Conservation (phyloP, 2,329 filamentous ascomycete species). For the Penicillium sp. region DNA sequence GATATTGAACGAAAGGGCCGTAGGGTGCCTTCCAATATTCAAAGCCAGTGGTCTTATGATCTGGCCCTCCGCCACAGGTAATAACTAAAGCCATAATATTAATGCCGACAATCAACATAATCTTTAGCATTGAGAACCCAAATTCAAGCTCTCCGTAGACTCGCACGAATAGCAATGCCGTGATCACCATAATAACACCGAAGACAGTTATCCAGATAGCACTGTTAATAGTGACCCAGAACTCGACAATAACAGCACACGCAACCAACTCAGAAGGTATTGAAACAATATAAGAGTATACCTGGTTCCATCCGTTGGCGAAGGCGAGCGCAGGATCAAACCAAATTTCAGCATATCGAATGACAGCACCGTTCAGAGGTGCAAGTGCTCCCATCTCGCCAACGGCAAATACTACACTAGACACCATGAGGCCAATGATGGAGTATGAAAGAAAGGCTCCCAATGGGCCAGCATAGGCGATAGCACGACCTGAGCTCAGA, state of each 20-base stretch:
- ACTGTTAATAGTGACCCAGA: constrained; percentile 55
- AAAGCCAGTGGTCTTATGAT: constrained; percentile 41
- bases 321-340: constrained; percentile 43
- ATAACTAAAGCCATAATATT: constrained; percentile 59
- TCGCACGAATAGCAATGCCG: constrained; percentile 42
- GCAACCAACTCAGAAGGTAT: constrained; percentile 41
- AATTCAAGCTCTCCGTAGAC: constrained; percentile 59
- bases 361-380: constrained; percentile 44
- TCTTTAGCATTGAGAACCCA: constrained; percentile 59
- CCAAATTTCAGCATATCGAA: constrained; percentile 42
- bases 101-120: constrained; percentile 64
- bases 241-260: constrained; percentile 33
- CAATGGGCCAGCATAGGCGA: constrained; percentile 37
- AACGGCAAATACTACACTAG: constrained; percentile 38
- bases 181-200: constrained; percentile 38
- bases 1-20: constrained; percentile 45
- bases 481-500: constrained; percentile 39
- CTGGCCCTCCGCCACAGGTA: constrained; percentile 47
- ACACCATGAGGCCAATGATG: constrained; percentile 41
- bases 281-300: constrained; percentile 38
- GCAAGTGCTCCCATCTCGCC: constrained; percentile 44
- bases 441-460: constrained; percentile 43
- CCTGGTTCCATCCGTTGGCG: constrained; percentile 45
- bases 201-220: constrained; percentile 48
- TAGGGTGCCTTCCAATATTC: constrained; percentile 48